These are phyloP conservation scores for Bidens hawaiensis DNA, from an alignment of 140 eudicot species.

Conservation along the genomic window DNA sequence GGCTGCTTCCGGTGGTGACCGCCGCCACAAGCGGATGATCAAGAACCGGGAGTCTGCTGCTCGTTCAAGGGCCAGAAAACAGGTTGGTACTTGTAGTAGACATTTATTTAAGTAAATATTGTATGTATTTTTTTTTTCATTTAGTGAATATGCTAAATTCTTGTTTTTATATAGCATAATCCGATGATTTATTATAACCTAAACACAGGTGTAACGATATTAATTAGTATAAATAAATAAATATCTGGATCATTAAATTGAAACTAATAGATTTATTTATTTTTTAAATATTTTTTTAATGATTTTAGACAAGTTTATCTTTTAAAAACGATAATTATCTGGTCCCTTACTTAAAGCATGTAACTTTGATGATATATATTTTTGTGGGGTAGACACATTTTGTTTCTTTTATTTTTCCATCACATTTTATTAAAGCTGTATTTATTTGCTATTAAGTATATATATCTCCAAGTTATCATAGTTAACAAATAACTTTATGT, in stretches of 20 bases:
- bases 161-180: too few species aligned
- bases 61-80: conserved; percentile 83
- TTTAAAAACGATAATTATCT: background rate
- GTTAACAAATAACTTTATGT: background rate
- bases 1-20: conserved; percentile 49
- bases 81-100: conserved; percentile 46
- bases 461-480: background rate
- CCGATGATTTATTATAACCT: too few species aligned
- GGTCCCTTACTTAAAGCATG: conserved; percentile 16
- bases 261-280: background rate
- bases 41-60: conserved; percentile 93
- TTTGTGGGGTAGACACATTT: conserved; percentile 14
- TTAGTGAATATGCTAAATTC: too few species aligned
- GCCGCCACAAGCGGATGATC: conserved; percentile 74
- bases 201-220: too few species aligned
- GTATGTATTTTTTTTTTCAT: too few species aligned
- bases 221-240: too few species aligned
- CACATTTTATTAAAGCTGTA: too few species aligned
- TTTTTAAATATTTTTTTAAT: background rate
- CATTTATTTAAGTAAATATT: too few species aligned
- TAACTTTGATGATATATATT: conserved; percentile 4
- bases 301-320: background rate
- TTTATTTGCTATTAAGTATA: too few species aligned
- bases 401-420: conserved; percentile 13
- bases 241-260: background rate